These are phyloP conservation scores for Dipodascus albidus DNA, from an alignment of 805 yeast species.

Conservation along the genomic window DNA sequence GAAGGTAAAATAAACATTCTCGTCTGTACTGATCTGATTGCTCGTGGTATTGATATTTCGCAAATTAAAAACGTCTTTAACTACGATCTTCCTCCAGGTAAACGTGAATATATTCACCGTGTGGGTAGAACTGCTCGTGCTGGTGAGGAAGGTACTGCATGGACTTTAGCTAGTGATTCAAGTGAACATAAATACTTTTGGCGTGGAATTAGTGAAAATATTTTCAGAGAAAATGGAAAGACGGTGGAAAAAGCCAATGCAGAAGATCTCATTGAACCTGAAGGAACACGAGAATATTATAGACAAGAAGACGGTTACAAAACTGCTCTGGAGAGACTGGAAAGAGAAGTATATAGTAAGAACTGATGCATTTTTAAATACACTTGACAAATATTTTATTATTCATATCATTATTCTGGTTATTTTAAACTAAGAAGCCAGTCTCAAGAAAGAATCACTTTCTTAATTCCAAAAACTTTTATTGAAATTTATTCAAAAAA, in stretches of 20 bases:
- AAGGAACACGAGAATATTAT: neutral
- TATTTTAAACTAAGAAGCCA: no score
- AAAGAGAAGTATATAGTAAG: neutral
- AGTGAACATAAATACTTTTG: slow-evolving; percentile 52
- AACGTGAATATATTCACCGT: slow-evolving; percentile 89
- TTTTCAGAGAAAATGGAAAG: slow-evolving; percentile 10
- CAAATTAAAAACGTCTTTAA: slow-evolving; percentile 67
- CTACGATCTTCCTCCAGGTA: slow-evolving; percentile 80
- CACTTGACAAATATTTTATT: no score
- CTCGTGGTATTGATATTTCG: slow-evolving; percentile 86
- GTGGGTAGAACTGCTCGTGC: slow-evolving; percentile 98
- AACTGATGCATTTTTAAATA: neutral
- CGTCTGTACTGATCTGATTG: slow-evolving; percentile 79
- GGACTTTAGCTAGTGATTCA: slow-evolving; percentile 60
- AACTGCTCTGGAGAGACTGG: neutral
- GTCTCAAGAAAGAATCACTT: no score
- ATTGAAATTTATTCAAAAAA: slow-evolving; percentile 5
- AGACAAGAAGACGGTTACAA: slow-evolving; percentile 3
- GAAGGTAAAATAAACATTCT: slow-evolving; percentile 38
- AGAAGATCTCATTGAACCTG: neutral
- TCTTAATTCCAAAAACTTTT: slow-evolving; percentile 2
- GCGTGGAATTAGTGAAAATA: slow-evolving; percentile 22
- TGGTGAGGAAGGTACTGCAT: slow-evolving; percentile 61
- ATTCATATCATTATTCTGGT: neutral
- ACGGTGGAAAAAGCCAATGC: neutral